A percentile compares a stretch with the other conserved stretches of the same genome.
Conservation (phyloP, 129 eudicot genomes). For the Arctium minus region DNA sequence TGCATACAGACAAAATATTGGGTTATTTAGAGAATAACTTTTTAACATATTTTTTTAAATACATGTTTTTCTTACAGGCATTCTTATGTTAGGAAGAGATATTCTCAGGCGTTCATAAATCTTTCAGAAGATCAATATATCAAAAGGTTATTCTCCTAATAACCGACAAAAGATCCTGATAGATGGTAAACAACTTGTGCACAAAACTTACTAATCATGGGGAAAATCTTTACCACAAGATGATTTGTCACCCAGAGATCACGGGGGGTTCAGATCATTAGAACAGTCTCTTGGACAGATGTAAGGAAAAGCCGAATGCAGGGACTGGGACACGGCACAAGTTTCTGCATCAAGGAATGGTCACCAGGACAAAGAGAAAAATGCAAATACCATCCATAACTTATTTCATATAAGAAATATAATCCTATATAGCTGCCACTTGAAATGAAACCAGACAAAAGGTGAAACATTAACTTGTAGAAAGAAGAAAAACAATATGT, state of each 20-base stretch:
- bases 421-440: neutral
- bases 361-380: slow-evolving; percentile 10
- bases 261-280: neutral
- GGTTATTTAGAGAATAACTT: neutral
- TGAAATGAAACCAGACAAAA: neutral
- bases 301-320: neutral
- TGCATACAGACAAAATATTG: neutral
- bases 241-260: neutral
- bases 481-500: neutral
- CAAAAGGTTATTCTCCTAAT: neutral
- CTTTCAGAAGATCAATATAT: too few species aligned
- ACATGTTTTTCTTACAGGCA: too few species aligned
- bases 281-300: neutral
- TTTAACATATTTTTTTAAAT: neutral
- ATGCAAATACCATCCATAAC: neutral
- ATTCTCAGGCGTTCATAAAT: neutral
- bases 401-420: neutral
- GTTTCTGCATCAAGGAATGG: slow-evolving; percentile 13
- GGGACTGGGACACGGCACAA: neutral
- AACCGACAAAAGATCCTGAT: neutral
- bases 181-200: neutral
- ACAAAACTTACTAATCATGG: neutral
- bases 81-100: neutral
- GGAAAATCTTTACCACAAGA: neutral
- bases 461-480: neutral